Percentiles rank a stretch among this genome's conserved stretches.
phyloP scores from a whole-genome alignment of 2,329 filamentous ascomycete species.

The Tolypocladium ophioglossoides region DNA sequence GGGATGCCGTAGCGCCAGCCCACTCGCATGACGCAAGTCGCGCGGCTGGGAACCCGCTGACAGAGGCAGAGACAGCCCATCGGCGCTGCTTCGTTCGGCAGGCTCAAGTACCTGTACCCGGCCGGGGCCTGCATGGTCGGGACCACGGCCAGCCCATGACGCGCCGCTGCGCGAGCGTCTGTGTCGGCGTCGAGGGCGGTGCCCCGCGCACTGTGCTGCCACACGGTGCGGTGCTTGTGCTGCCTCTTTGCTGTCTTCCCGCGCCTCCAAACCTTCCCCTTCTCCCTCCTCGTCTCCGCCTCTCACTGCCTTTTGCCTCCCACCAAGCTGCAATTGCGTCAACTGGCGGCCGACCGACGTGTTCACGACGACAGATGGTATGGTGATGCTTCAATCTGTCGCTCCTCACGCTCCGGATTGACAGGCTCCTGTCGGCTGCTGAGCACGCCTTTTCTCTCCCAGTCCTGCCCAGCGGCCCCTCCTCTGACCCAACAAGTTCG shows the following conservation, averaged over 20 bases:
- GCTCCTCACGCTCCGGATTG: constrained; percentile 12
- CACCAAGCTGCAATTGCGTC: constrained; percentile 14
- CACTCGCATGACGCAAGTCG: neutral
- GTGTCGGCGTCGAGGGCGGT: constrained; percentile 1
- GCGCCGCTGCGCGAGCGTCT: constrained; percentile 1
- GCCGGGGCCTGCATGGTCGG: neutral
- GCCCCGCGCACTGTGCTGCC: constrained; percentile 1
- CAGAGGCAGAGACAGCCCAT: too few species aligned
- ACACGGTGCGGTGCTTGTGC: constrained; percentile 4
- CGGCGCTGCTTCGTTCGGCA: neutral
- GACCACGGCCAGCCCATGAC: constrained; percentile 1
- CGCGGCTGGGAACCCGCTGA: neutral
- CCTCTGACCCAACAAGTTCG: constrained; percentile 4
- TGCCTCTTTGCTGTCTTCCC: constrained; percentile 4
- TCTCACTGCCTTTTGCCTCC: constrained; percentile 1
- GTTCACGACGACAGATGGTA: constrained; percentile 16
- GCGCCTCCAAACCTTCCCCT: constrained; percentile 10
- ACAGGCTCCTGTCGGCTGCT: constrained; percentile 17
- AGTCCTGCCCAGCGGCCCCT: constrained; percentile 9
- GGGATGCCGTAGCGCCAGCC: neutral
- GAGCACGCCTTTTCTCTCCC: constrained; percentile 12
- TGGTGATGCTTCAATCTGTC: constrained; percentile 15
- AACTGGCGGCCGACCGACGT: constrained; percentile 8
- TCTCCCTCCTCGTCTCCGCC: constrained; percentile 8
- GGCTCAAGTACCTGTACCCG: neutral